Evolutionary conservation across 2,329 filamentous ascomycete species (phyloP), one percentile per base, ranked within the genome.

Genomic region (Sporothrix euskadiensis): DNA sequence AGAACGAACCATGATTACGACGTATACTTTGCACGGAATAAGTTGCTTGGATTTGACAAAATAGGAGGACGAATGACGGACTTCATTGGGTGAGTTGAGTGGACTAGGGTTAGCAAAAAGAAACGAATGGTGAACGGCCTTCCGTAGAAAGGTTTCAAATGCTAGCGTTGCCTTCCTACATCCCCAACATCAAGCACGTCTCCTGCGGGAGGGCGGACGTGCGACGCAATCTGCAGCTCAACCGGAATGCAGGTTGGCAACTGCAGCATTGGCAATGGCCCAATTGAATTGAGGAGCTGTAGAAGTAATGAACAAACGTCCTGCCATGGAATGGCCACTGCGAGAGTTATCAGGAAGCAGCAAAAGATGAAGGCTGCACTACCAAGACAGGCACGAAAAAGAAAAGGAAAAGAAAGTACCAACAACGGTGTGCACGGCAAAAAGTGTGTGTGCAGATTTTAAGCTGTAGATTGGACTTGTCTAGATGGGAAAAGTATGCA

Each of bases 401-500:
- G 69, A 59, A 63, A 44, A 52, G 14, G 41, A 47, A 41, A 69
- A n/a, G 41, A 39, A 57, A 70, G 16, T 44, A 19, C 61, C 22
- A n/a, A 6, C 32, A 39, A 19, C n/a, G 30, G 7, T 9, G 56
- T 16, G 56, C 32, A 16, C 35, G 44, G 44, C 14, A 49, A 49
- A 49, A 49, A n/a, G n/a, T 14, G 12, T 47, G 61, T 30, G n/a
- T 9, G 7, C 4, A 39, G 9, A 47, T 30, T 16, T 9, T 47
- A 65, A 44, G 12, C 39, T 66, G 61, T 66, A 47, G 12, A 66
- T 66, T 47, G 39, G 35, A 63, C 30, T 26, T 56, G 52, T 47
- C 65, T 70, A 19, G 65, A 19, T 73, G 71, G 63, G 49, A 73
- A 73, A 73, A 73, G 47, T 73, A 41, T 69, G 35, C 63, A 61